Percentiles rank a stretch among this genome's conserved stretches.
Conservation (phyloP, 2,329 filamentous ascomycete genomes). For the Westerdykella sp. region DNA sequence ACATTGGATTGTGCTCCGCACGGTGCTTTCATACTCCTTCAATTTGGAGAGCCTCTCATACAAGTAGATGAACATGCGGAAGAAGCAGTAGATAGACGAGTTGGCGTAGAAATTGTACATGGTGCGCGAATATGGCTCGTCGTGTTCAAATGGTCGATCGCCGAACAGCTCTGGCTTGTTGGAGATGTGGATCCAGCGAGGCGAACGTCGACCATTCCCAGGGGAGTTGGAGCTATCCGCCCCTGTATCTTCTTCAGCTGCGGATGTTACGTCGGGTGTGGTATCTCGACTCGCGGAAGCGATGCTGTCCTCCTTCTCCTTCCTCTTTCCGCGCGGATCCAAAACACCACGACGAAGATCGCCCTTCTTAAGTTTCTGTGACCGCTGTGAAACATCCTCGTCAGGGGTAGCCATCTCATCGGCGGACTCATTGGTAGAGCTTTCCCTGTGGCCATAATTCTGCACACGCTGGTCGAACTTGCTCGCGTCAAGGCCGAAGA, state of each 20-base stretch:
- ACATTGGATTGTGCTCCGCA: slow-evolving; percentile 66
- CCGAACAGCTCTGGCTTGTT: slow-evolving; percentile 52
- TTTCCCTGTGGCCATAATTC: slow-evolving; percentile 30
- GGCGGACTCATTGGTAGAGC: slow-evolving; percentile 48
- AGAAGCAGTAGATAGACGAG: slow-evolving; percentile 86
- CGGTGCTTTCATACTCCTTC: slow-evolving; percentile 70
- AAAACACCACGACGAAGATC: slow-evolving; percentile 79
- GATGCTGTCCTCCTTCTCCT: slow-evolving; percentile 73
- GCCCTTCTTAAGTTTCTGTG: slow-evolving; percentile 59
- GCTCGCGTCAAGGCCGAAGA: slow-evolving; percentile 44
- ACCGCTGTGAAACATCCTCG: slow-evolving; percentile 62
- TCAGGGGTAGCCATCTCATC: slow-evolving; percentile 65
- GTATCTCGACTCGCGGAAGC: slow-evolving; percentile 77
- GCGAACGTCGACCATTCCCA: slow-evolving; percentile 54
- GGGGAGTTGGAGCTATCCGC: slow-evolving; percentile 53
- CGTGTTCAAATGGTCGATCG: slow-evolving; percentile 60
- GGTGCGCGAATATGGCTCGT: slow-evolving; percentile 73
- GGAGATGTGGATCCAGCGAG: slow-evolving; percentile 58
- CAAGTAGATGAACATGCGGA: slow-evolving; percentile 86
- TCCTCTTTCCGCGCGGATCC: slow-evolving; percentile 67
- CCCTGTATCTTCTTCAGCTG: slow-evolving; percentile 68
- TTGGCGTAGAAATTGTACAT: slow-evolving; percentile 91
- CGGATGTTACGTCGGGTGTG: slow-evolving; percentile 75
- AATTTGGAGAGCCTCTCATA: slow-evolving; percentile 78
- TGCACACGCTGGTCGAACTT: slow-evolving; percentile 64